Evolutionary conservation across 1,139 yeast genomes (phyloP).

Genomic region (Geotrichum europaeum): DNA sequence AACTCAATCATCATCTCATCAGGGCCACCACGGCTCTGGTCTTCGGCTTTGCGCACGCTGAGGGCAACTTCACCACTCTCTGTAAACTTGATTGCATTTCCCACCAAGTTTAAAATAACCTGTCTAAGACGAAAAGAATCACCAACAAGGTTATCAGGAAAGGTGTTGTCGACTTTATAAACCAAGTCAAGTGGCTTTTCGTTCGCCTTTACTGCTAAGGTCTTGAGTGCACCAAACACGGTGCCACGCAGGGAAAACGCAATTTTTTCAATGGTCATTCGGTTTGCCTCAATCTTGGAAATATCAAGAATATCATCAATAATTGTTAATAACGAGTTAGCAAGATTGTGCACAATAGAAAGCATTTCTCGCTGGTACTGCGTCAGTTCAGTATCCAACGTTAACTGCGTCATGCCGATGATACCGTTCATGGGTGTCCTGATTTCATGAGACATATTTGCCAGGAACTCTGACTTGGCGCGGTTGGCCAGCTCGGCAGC

Average conservation of each 20-base stretch:
- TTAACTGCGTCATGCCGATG: conserved; percentile 85
- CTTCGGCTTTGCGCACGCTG: conserved; percentile 39
- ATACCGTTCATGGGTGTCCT: conserved; percentile 92
- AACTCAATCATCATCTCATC: conserved; percentile 68
- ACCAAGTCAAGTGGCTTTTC: conserved; percentile 76
- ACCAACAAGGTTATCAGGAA: conserved; percentile 81
- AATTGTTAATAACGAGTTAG: conserved; percentile 74
- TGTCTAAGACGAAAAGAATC: conserved; percentile 82
- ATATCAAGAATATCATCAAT: conserved; percentile 87
- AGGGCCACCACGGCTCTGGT: conserved; percentile 37
- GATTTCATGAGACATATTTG: conserved; percentile 87
- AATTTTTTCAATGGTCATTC: conserved; percentile 87
- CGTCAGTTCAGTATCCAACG: conserved; percentile 78
- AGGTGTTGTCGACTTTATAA: conserved; percentile 75
- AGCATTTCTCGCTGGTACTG: conserved; percentile 89
- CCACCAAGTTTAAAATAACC: conserved; percentile 75
- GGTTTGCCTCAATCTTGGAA: conserved; percentile 84
- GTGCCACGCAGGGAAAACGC: conserved; percentile 81
- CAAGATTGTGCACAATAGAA: conserved; percentile 78
- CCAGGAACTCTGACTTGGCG: conserved; percentile 86
- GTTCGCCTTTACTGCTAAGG: conserved; percentile 81
- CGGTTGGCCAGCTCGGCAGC: conserved; percentile 88
- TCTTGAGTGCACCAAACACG: conserved; percentile 80
- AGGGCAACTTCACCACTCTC: conserved; percentile 65
- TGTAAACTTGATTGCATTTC: conserved; percentile 83